These are phyloP conservation scores for Dactylellina drechsleri DNA, from an alignment of 2,329 filamentous ascomycete species.

Conservation along the genomic window DNA sequence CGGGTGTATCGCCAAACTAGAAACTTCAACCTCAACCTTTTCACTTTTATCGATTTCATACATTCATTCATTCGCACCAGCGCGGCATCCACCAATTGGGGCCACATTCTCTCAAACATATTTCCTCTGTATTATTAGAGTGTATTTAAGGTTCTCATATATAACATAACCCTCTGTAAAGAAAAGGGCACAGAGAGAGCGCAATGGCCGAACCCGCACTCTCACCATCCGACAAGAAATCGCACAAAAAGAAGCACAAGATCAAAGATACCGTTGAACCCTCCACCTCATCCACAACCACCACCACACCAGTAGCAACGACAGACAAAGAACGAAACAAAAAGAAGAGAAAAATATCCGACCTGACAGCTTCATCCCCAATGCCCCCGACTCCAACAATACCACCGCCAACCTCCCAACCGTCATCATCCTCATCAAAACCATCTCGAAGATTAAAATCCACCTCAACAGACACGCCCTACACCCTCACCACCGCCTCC, in stretches of 20 bases:
- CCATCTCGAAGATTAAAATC: conserved; percentile 7
- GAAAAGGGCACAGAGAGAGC: conserved; percentile 26
- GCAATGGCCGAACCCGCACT: conserved; percentile 62
- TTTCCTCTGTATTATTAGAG: no score
- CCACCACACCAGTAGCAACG: no score
- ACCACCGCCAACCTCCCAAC: conserved; percentile 60
- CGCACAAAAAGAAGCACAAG: conserved; percentile 54
- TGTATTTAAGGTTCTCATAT: no score
- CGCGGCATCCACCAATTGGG: no score
- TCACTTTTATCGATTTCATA: no score
- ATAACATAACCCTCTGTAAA: no score
- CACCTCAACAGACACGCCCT: conserved; percentile 70
- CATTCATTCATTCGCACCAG: no score
- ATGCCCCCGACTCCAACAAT: conserved; percentile 47
- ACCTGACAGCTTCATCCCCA: conserved; percentile 3
- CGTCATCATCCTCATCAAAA: conserved; percentile 61
- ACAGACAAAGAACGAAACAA: conserved; percentile 37
- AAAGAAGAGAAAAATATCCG: conserved; percentile 42
- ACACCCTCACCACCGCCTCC: conserved; percentile 81
- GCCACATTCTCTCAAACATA: no score
- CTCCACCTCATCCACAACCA: no score
- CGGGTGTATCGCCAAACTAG: no score
- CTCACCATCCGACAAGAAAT: conserved; percentile 57
- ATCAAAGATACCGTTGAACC: conserved; percentile 52
- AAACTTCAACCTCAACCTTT: no score